phyloP scores from a whole-genome alignment of 306 rosid species.

The Trichosanthes cucumerina region DNA sequence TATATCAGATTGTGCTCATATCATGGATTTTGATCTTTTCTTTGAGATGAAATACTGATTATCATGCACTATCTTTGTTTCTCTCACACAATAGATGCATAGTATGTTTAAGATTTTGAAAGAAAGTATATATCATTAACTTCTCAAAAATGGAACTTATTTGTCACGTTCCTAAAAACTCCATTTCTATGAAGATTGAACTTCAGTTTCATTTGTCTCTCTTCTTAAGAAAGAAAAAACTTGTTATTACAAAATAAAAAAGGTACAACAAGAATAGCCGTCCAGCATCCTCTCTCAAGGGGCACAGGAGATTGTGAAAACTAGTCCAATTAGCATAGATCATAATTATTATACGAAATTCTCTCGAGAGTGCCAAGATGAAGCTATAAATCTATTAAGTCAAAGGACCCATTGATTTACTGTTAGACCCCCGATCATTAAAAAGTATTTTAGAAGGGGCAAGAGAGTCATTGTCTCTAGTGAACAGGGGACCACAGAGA shows the following conservation, averaged over 20 bases:
- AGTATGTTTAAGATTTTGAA: neutral
- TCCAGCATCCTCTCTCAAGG: neutral
- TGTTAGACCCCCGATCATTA: too few species aligned
- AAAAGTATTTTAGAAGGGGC: too few species aligned
- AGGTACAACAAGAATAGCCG: neutral
- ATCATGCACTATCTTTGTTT: neutral
- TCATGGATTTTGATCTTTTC: constrained; percentile 4
- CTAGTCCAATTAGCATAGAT: neutral
- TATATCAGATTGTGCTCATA: neutral
- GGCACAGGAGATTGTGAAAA: neutral
- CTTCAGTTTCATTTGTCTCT: neutral
- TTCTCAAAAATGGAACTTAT: neutral
- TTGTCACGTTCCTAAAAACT: neutral
- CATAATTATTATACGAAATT: neutral
- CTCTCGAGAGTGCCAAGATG: neutral
- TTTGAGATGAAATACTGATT: neutral
- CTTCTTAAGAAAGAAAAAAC: neutral
- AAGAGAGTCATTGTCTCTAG: too few species aligned
- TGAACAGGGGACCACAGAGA: too few species aligned
- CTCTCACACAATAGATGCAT: neutral
- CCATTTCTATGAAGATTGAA: neutral
- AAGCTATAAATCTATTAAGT: neutral
- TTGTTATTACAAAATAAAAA: neutral
- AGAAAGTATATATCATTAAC: neutral
- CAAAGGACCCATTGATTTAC: neutral